Percentiles rank a stretch among this genome's conserved stretches.
These are phyloP conservation scores for Xylaria digitata DNA, from an alignment of 2,329 filamentous ascomycete species.

Conservation along the genomic window DNA sequence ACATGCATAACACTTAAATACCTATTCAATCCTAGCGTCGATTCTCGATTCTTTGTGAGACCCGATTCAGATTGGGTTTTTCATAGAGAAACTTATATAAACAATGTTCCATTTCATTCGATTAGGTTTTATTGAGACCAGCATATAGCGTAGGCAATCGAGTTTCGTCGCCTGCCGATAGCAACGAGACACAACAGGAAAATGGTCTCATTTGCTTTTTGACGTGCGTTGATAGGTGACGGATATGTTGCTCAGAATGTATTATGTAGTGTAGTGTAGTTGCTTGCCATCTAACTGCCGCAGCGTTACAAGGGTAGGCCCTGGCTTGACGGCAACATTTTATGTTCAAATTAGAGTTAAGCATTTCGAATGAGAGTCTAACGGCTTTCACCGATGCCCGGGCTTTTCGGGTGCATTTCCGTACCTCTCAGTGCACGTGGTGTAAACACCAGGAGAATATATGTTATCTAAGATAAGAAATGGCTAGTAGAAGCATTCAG, in stretches of 20 bases:
- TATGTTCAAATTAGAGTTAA: slow-evolving; percentile 23
- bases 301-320: slow-evolving; percentile 24
- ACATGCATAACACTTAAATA: slow-evolving; percentile 1
- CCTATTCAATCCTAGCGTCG: slow-evolving; percentile 29
- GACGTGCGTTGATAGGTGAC: not conserved
- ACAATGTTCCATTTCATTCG: not conserved
- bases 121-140: too few relatives aligned
- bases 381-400: slow-evolving; percentile 23
- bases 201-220: not conserved
- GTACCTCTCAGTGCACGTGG: not conserved
- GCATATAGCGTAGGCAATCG: not conserved
- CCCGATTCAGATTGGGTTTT: not conserved
- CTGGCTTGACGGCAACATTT: slow-evolving; percentile 13
- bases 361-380: slow-evolving; percentile 18
- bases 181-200: not conserved
- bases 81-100: not conserved
- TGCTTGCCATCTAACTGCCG: slow-evolving; percentile 13
- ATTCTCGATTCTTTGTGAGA: slow-evolving; percentile 8
- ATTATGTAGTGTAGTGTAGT: not conserved
- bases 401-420: slow-evolving; percentile 8
- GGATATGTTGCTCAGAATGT: not conserved
- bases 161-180: too few relatives aligned
- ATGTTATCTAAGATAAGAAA: too few relatives aligned
- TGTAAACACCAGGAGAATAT: not conserved
- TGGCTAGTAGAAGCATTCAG: not conserved